Percentiles rank a stretch among this genome's conserved stretches.
Evolutionary conservation across 805 yeast species (phyloP).

Genomic region (Cyberlindnera euphorbiiphila): DNA sequence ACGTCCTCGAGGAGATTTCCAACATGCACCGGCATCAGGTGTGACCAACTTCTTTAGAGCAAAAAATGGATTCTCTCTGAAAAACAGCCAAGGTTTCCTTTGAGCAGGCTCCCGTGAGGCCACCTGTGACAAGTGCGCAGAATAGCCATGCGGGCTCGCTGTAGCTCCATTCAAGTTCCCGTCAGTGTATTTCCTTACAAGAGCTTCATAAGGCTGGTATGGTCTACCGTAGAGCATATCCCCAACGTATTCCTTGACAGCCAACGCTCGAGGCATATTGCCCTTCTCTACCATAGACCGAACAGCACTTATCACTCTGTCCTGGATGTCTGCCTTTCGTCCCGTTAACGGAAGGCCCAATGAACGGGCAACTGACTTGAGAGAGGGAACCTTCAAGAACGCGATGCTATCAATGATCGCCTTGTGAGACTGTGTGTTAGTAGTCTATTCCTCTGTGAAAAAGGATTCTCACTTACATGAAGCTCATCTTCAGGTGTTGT

Average conservation of each 20-base stretch:
- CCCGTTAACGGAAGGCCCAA: slow-evolving; percentile 51
- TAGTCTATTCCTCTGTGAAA: slow-evolving; percentile 26
- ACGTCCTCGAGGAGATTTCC: slow-evolving; percentile 38
- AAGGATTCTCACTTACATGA: too few relatives aligned
- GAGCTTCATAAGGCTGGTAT: slow-evolving; percentile 36
- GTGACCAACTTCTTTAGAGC: slow-evolving; percentile 43
- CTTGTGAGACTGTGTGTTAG: slow-evolving; percentile 2
- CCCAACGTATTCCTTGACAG: slow-evolving; percentile 43
- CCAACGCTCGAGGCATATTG: slow-evolving; percentile 40
- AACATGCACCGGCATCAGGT: slow-evolving; percentile 43
- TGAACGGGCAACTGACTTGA: slow-evolving; percentile 50
- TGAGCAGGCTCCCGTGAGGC: slow-evolving; percentile 12
- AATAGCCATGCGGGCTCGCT: slow-evolving; percentile 4
- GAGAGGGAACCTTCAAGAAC: slow-evolving; percentile 40
- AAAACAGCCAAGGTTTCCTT: slow-evolving; percentile 41
- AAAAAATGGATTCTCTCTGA: slow-evolving; percentile 56
- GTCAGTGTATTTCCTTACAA: slow-evolving; percentile 15
- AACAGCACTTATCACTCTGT: slow-evolving; percentile 46
- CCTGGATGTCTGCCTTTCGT: slow-evolving; percentile 56
- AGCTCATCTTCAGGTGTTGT: too few relatives aligned
- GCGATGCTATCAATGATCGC: background rate
- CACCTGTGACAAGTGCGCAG: background rate
- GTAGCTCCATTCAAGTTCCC: background rate
- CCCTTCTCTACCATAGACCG: slow-evolving; percentile 37
- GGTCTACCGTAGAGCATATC: slow-evolving; percentile 32